phyloP scores from a whole-genome alignment of 2,329 filamentous ascomycete species.

The Xylariaceae sp. region DNA sequence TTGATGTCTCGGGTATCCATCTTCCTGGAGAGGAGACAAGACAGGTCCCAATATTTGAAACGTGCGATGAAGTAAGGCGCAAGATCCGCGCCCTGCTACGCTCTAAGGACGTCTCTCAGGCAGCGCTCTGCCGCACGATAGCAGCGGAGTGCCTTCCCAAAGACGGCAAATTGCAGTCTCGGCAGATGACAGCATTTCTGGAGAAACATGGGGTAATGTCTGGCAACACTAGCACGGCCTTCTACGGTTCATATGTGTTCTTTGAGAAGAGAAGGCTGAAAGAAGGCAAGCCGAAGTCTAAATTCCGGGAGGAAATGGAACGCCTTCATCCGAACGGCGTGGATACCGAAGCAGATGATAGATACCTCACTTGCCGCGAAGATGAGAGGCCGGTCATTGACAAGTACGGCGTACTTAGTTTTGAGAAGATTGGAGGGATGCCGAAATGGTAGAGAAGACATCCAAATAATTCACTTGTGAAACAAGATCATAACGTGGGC shows the following conservation, averaged over 20 bases:
- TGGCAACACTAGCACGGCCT: conserved; percentile 56
- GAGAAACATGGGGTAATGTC: conserved; percentile 52
- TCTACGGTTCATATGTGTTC: conserved; percentile 50
- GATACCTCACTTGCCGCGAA: neutral
- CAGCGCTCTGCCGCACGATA: conserved; percentile 57
- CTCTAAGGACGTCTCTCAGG: conserved; percentile 55
- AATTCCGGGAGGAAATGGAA: conserved; percentile 16
- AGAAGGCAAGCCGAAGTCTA: conserved; percentile 17
- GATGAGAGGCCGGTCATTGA: neutral
- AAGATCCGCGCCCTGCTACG: conserved; percentile 60
- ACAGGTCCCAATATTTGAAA: conserved; percentile 58
- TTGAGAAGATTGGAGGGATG: too few species aligned
- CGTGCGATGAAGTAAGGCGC: conserved; percentile 61
- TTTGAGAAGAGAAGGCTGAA: conserved; percentile 18
- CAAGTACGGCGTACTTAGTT: neutral
- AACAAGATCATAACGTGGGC: too few species aligned
- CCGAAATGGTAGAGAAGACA: too few species aligned
- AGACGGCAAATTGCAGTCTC: conserved; percentile 47
- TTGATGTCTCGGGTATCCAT: conserved; percentile 50
- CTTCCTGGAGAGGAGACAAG: conserved; percentile 55
- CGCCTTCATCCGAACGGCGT: conserved; percentile 3
- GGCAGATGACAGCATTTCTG: conserved; percentile 56
- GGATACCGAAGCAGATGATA: neutral
- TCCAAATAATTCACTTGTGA: too few species aligned
- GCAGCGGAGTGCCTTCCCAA: conserved; percentile 46